Evolutionary conservation across 1,284 basidiomycete genomes (phyloP).

Genomic region (Naganishia sp.): DNA sequence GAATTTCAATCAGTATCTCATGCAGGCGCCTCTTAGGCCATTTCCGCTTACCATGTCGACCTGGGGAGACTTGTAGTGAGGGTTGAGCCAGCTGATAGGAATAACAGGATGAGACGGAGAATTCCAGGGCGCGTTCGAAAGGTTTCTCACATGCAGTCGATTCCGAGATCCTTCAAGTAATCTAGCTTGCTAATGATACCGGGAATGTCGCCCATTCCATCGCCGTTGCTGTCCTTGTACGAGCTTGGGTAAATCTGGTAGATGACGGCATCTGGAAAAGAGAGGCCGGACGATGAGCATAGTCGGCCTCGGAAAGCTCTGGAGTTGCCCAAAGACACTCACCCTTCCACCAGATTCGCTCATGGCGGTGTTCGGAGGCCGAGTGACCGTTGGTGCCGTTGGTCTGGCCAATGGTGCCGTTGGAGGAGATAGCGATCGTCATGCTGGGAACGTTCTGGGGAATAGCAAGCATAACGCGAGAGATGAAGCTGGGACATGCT

Average conservation of each 20-base stretch:
- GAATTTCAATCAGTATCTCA: neutral
- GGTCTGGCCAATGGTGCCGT: conserved; percentile 5
- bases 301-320: neutral
- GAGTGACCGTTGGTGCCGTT: conserved; percentile 3
- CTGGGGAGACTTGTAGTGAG: conserved; percentile 27
- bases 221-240: conserved; percentile 50
- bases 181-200: conserved; percentile 55
- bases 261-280: conserved; percentile 26
- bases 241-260: conserved; percentile 50
- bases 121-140: too few species aligned
- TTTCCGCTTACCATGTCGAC: conserved; percentile 22
- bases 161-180: conserved; percentile 56
- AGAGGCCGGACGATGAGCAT: neutral
- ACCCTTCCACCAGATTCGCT: conserved; percentile 30
- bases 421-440: conserved; percentile 10
- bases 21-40: neutral
- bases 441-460: neutral
- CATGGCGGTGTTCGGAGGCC: conserved; percentile 12
- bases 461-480: too few species aligned
- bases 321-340: neutral
- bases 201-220: conserved; percentile 55
- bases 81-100: conserved; percentile 26
- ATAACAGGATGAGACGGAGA: neutral
- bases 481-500: neutral
- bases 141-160: conserved; percentile 53